Evolutionary conservation across 345 rosid genomes (phyloP).

Genomic region (Angophora floribunda): DNA sequence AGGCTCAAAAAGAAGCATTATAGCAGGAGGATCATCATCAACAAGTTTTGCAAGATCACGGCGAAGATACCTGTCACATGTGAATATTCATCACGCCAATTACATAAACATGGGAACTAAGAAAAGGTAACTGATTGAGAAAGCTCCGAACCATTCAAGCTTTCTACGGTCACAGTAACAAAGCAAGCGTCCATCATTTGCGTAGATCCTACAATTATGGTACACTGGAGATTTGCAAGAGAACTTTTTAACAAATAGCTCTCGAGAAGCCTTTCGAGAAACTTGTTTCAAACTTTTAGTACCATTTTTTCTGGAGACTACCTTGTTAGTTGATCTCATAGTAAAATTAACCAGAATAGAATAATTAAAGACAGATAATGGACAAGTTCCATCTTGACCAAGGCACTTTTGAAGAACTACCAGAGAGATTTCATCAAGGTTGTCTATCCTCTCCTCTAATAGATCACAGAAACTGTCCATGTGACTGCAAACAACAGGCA

Average conservation of each 20-base stretch:
- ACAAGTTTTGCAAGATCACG: slow-evolving; percentile 78
- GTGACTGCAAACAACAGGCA: slow-evolving; percentile 65
- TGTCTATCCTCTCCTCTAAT: slow-evolving; percentile 28
- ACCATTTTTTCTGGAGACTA: slow-evolving; percentile 42
- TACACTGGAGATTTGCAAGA: slow-evolving; percentile 97
- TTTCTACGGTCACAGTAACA: slow-evolving; percentile 89
- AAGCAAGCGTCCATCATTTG: slow-evolving; percentile 85
- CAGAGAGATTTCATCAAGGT: slow-evolving; percentile 30
- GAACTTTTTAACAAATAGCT: slow-evolving; percentile 78
- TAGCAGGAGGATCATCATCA: slow-evolving; percentile 77
- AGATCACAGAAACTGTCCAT: slow-evolving; percentile 38
- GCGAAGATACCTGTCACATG: slow-evolving; percentile 48
- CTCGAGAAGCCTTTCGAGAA: slow-evolving; percentile 67
- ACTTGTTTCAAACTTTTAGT: slow-evolving; percentile 35
- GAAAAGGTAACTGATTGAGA: neutral
- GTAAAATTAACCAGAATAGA: slow-evolving; percentile 47
- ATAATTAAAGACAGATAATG: slow-evolving; percentile 60
- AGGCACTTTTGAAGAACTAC: slow-evolving; percentile 54
- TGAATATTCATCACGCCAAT: neutral
- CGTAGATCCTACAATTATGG: slow-evolving; percentile 91
- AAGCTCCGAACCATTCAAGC: slow-evolving; percentile 70
- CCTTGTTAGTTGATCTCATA: slow-evolving; percentile 20
- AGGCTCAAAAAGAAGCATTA: slow-evolving; percentile 89
- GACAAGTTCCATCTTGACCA: slow-evolving; percentile 75
- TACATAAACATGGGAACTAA: neutral